Evolutionary conservation across 2,329 filamentous ascomycete species (phyloP).

Genomic region (Botrytis deweyae): DNA sequence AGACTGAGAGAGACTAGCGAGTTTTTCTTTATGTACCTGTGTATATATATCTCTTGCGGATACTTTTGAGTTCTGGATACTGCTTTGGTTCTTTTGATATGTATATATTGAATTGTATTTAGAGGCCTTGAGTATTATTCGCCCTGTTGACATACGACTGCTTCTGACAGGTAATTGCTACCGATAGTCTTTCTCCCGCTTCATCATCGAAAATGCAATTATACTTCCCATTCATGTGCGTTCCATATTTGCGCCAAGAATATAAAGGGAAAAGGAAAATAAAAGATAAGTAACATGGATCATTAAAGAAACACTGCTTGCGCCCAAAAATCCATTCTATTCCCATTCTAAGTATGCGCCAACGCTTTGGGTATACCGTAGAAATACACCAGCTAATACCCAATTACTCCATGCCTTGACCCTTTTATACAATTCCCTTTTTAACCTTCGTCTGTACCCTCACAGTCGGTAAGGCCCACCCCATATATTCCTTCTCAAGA

Average conservation of each 20-base stretch:
- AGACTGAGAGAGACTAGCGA: no score
- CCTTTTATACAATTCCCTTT: not conserved
- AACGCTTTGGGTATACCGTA: constrained; percentile 3
- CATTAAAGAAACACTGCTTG: not conserved
- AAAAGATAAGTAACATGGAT: not conserved
- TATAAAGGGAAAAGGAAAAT: not conserved
- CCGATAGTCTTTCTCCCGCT: not conserved
- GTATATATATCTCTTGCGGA: no score
- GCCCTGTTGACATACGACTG: not conserved
- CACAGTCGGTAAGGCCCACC: constrained; percentile 32
- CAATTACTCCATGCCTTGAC: not conserved
- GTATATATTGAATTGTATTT: not conserved
- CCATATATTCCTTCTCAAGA: constrained; percentile 29
- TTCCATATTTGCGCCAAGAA: not conserved
- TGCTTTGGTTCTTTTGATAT: no score
- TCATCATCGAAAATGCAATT: not conserved
- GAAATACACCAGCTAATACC: not conserved
- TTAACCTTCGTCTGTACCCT: constrained; percentile 28
- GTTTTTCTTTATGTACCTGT: no score
- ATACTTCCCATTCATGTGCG: not conserved
- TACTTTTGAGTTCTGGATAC: not conserved
- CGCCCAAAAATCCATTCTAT: not conserved
- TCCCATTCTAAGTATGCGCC: not conserved
- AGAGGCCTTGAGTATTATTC: not conserved
- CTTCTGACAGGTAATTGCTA: no score